These are phyloP conservation scores for Mucor piriformis DNA, from an alignment of 371 early-diverging fungal genomes.

Conservation along the genomic window DNA sequence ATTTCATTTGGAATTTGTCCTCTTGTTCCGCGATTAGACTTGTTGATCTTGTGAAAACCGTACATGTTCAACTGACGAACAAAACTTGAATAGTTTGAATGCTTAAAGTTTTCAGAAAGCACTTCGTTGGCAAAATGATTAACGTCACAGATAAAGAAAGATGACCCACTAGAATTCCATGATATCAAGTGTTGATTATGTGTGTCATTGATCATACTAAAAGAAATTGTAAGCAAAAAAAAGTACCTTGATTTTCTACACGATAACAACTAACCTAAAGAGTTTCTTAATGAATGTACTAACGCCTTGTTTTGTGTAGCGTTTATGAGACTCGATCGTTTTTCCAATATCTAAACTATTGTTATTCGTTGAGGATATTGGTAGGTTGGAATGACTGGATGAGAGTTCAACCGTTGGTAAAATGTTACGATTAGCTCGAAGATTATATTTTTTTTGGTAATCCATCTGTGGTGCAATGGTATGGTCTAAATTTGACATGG, in stretches of 20 bases:
- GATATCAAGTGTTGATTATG: conserved; percentile 74
- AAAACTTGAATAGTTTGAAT: conserved; percentile 43
- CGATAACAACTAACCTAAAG: conserved; percentile 16
- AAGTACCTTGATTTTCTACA: conserved; percentile 3
- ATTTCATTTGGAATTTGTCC: conserved; percentile 67
- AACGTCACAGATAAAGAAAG: conserved; percentile 88
- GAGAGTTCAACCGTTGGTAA: conserved; percentile 12
- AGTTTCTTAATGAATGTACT: conserved; percentile 30
- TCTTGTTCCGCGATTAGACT: conserved; percentile 69
- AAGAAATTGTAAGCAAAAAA: neutral
- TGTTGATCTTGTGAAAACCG: conserved; percentile 65
- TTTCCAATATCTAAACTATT: conserved; percentile 26
- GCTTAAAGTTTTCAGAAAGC: conserved; percentile 80
- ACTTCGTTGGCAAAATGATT: conserved; percentile 81
- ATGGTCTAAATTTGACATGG: neutral
- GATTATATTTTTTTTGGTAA: neutral
- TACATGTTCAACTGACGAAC: conserved; percentile 77
- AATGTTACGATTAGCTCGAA: conserved; percentile 5
- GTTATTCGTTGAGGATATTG: conserved; percentile 12
- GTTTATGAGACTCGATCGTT: conserved; percentile 3
- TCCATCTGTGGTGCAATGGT: conserved; percentile 11
- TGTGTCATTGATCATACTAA: conserved; percentile 77
- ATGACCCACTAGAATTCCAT: conserved; percentile 81
- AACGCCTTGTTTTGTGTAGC: conserved; percentile 16
- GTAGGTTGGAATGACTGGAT: neutral